Percentiles rank a stretch among this genome's conserved stretches.
Conservation (phyloP, 148 eudicot species). For the Salicornia ramosissima region DNA sequence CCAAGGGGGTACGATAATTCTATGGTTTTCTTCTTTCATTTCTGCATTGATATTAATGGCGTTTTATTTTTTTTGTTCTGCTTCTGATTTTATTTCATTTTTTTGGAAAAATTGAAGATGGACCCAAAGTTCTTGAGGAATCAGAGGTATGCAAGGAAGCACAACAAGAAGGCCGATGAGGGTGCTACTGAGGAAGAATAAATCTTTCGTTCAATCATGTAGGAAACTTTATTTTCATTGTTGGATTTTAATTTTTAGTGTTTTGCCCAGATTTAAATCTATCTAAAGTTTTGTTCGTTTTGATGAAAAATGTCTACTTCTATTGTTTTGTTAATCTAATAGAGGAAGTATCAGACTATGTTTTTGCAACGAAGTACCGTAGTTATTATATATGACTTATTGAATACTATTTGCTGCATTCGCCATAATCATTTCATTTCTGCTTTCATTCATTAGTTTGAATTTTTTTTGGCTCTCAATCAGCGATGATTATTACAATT, state of each 20-base stretch:
- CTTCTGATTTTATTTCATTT: not conserved
- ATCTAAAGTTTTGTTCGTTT: not conserved
- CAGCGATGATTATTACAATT: no score
- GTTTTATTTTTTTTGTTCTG: not conserved
- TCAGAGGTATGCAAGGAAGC: slow-evolving; percentile 95
- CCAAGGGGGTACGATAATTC: slow-evolving; percentile 58
- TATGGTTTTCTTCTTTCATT: not conserved
- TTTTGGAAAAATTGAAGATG: slow-evolving; percentile 39
- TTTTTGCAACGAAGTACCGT: not conserved
- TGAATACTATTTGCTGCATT: not conserved
- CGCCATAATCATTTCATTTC: not conserved
- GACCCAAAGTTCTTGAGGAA: slow-evolving; percentile 90
- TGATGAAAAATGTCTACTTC: not conserved
- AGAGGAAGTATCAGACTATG: not conserved
- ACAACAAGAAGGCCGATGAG: slow-evolving; percentile 59
- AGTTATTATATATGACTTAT: not conserved
- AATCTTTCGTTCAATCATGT: slow-evolving; percentile 12
- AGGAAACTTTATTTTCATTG: slow-evolving; percentile 13
- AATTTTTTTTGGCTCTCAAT: no score
- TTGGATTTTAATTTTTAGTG: not conserved
- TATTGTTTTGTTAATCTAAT: not conserved
- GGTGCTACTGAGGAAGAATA: slow-evolving; percentile 48
- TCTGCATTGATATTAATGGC: not conserved
- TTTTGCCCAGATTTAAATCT: slow-evolving; percentile 6
- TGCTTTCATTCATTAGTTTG: no score